phyloP scores from a whole-genome alignment of 768 basidiomycete species.

The Crucibulum laeve region DNA sequence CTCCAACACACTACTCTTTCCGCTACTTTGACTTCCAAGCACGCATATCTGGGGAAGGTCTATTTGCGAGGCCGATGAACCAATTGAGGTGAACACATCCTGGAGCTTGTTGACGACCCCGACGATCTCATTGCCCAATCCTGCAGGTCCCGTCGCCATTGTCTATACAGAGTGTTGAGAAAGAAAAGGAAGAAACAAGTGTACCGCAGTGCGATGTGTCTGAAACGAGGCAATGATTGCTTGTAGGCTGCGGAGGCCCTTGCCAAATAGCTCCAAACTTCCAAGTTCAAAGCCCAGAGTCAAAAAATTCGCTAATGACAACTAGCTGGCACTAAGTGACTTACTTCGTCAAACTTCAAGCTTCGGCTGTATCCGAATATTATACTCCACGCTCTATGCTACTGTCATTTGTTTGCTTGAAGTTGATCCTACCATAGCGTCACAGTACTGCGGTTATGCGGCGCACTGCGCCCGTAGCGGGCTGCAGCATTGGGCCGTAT shows the following conservation, averaged over 20 bases:
- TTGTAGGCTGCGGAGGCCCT: conserved; percentile 20
- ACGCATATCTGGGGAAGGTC: conserved; percentile 93
- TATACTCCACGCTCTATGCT: too few species aligned
- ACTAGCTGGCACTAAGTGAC: too few species aligned
- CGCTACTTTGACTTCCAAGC: conserved; percentile 87
- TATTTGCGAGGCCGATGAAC: conserved; percentile 72
- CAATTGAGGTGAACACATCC: conserved; percentile 85
- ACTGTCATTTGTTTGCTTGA: too few species aligned
- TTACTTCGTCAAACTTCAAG: too few species aligned
- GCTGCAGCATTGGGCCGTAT: too few species aligned
- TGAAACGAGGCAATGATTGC: conserved; percentile 5
- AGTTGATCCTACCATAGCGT: too few species aligned
- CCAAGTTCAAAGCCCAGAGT: not conserved
- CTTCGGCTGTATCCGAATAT: too few species aligned
- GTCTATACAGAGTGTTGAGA: conserved; percentile 18
- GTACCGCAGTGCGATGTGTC: not conserved
- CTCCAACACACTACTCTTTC: conserved; percentile 92
- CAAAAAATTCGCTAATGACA: too few species aligned
- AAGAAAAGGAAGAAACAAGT: conserved; percentile 6
- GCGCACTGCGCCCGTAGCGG: too few species aligned
- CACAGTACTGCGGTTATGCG: too few species aligned
- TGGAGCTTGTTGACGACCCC: conserved; percentile 83
- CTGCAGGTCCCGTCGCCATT: conserved; percentile 54
- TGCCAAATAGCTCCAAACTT: conserved; percentile 19
- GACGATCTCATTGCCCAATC: conserved; percentile 82